Evolutionary conservation across 306 rosid species (phyloP).

Genomic region (Dalbergia cultrata): DNA sequence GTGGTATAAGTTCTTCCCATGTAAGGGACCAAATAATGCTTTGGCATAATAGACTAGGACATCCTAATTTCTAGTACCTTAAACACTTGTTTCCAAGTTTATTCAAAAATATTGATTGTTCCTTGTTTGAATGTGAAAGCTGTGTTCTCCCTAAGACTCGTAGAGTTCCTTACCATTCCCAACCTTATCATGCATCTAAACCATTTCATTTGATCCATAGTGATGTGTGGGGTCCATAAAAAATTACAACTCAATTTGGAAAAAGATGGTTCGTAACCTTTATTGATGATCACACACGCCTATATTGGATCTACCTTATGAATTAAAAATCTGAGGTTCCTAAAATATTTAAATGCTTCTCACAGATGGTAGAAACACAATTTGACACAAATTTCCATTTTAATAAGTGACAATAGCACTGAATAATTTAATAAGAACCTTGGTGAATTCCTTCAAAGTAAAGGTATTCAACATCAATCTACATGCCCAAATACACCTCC

Average conservation of each 20-base stretch:
- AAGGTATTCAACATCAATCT: background rate
- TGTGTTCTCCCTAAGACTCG: background rate
- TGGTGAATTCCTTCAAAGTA: background rate
- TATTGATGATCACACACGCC: background rate
- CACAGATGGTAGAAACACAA: background rate
- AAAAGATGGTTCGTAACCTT: background rate
- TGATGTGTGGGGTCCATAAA: background rate
- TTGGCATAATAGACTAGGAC: constrained; percentile 6
- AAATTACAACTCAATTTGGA: constrained; percentile 18
- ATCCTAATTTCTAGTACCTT: background rate
- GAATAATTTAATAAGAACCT: background rate
- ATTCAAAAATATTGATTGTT: constrained; percentile 3
- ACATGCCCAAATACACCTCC: background rate
- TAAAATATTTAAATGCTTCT: background rate
- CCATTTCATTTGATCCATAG: background rate
- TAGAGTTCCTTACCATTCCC: background rate
- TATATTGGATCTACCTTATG: constrained; percentile 20
- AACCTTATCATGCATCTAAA: constrained; percentile 15
- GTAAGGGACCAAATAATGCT: background rate
- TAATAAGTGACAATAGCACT: background rate
- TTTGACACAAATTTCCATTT: background rate
- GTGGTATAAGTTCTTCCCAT: background rate
- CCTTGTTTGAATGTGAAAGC: constrained; percentile 7
- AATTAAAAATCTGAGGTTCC: background rate
- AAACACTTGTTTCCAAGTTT: constrained; percentile 2